A percentile compares a stretch with the other conserved stretches of the same genome.
phyloP scores from a whole-genome alignment of 148 eudicot genomes.

The Amaranthus cruentus region DNA sequence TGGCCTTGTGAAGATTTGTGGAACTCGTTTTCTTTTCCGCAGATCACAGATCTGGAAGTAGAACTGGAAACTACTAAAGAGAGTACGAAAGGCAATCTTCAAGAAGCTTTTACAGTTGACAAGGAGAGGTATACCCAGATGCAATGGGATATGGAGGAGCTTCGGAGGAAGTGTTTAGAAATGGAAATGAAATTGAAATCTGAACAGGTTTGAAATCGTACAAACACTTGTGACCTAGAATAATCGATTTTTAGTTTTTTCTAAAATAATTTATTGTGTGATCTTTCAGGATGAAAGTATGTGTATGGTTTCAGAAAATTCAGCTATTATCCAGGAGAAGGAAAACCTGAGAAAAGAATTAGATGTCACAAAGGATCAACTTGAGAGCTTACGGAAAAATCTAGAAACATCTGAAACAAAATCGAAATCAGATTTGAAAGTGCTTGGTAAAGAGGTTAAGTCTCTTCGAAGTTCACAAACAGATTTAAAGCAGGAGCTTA shows the following conservation, averaged over 20 bases:
- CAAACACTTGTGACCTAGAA: neutral
- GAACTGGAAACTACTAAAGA: slow-evolving; percentile 74
- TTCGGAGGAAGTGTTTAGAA: slow-evolving; percentile 59
- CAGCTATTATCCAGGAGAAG: slow-evolving; percentile 44
- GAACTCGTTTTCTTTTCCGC: slow-evolving; percentile 19
- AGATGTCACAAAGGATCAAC: slow-evolving; percentile 46
- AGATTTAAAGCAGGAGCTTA: slow-evolving; percentile 76
- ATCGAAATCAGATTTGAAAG: slow-evolving; percentile 71
- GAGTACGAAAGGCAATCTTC: slow-evolving; percentile 61
- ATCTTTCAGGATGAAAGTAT: slow-evolving; percentile 48
- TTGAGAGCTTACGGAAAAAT: slow-evolving; percentile 46
- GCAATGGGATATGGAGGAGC: slow-evolving; percentile 91
- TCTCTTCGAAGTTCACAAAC: slow-evolving; percentile 64
- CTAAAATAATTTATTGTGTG: slow-evolving; percentile 3
- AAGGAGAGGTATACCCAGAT: slow-evolving; percentile 64
- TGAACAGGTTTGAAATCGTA: slow-evolving; percentile 51
- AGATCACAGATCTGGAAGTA: slow-evolving; percentile 85
- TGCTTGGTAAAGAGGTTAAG: slow-evolving; percentile 80
- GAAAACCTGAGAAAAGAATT: slow-evolving; percentile 57
- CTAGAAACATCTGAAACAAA: slow-evolving; percentile 61
- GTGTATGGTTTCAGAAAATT: slow-evolving; percentile 29
- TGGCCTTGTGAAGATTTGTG: neutral
- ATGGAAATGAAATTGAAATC: slow-evolving; percentile 57
- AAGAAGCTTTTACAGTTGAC: slow-evolving; percentile 65
- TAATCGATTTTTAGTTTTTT: neutral